Conservation (phyloP, 2,329 filamentous ascomycete genomes). For the Penicillium oxalicum region DNA sequence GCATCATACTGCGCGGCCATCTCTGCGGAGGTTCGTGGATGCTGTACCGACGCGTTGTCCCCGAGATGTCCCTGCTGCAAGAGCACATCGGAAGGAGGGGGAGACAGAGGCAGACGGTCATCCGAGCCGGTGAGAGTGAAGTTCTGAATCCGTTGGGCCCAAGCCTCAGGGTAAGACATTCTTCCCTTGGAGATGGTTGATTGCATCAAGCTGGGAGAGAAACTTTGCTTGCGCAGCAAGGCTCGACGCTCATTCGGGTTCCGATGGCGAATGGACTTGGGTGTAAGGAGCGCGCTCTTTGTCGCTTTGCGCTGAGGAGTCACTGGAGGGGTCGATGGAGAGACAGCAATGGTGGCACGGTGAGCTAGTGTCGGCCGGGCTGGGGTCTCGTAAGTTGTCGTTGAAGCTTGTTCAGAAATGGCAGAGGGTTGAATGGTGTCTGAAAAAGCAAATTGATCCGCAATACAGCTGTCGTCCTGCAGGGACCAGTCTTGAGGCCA, state of each 20-base stretch:
- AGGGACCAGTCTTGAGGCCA: slow-evolving; percentile 51
- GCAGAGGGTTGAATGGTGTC: slow-evolving; percentile 35
- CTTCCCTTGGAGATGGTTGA: slow-evolving; percentile 44
- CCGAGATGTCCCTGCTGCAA: slow-evolving; percentile 34
- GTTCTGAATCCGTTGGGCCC: slow-evolving; percentile 51
- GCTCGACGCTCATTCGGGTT: slow-evolving; percentile 38
- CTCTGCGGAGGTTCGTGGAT: slow-evolving; percentile 24
- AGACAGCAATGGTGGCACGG: slow-evolving; percentile 18
- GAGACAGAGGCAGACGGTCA: slow-evolving; percentile 40
- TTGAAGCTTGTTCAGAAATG: slow-evolving; percentile 27
- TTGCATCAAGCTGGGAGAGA: slow-evolving; percentile 51
- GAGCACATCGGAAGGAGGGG: slow-evolving; percentile 42
- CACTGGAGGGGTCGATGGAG: slow-evolving; percentile 33
- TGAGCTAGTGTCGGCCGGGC: slow-evolving; percentile 18
- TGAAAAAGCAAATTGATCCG: slow-evolving; percentile 30
- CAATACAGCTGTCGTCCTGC: slow-evolving; percentile 44
- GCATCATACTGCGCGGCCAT: slow-evolving; percentile 30
- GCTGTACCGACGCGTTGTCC: slow-evolving; percentile 29
- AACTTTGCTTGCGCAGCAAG: slow-evolving; percentile 39
- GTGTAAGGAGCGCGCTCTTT: slow-evolving; percentile 34
- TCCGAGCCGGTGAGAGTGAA: slow-evolving; percentile 46
- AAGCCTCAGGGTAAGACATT: slow-evolving; percentile 42
- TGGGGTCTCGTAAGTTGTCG: slow-evolving; percentile 30
- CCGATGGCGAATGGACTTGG: slow-evolving; percentile 36
- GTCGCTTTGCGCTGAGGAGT: slow-evolving; percentile 33